Conservation (phyloP, 176 grass and related monocot species). For the Poa annua region DNA sequence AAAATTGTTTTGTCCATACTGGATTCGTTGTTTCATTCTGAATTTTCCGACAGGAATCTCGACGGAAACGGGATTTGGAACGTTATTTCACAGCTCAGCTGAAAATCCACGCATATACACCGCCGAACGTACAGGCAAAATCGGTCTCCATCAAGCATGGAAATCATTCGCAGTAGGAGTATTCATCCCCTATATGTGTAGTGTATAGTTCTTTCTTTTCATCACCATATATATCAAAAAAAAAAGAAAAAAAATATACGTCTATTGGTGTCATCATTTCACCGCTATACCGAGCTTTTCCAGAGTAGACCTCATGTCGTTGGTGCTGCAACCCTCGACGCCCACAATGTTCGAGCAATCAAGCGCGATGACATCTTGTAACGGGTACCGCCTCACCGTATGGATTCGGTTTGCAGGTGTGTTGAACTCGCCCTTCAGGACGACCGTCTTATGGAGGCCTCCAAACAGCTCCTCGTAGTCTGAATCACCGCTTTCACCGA, state of each 20-base stretch:
- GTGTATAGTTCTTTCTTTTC: slow-evolving; percentile 37
- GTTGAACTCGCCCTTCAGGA: slow-evolving; percentile 80
- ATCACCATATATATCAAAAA: slow-evolving; percentile 27
- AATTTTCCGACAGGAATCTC: neutral
- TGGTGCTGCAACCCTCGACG: slow-evolving; percentile 54
- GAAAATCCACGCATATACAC: neutral
- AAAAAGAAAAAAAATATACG: neutral
- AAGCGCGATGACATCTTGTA: slow-evolving; percentile 79
- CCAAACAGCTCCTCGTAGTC: slow-evolving; percentile 88
- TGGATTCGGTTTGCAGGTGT: slow-evolving; percentile 67
- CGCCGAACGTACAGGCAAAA: slow-evolving; percentile 50
- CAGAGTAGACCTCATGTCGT: slow-evolving; percentile 59
- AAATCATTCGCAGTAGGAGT: slow-evolving; percentile 4
- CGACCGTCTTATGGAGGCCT: slow-evolving; percentile 79
- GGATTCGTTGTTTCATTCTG: slow-evolving; percentile 8
- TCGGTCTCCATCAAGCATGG: slow-evolving; percentile 44
- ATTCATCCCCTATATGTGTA: slow-evolving; percentile 40
- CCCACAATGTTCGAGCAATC: slow-evolving; percentile 77
- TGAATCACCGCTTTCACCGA: slow-evolving; percentile 87
- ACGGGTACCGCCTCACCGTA: slow-evolving; percentile 64
- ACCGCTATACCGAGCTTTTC: slow-evolving; percentile 53
- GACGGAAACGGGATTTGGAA: neutral
- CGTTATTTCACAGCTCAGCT: slow-evolving; percentile 30
- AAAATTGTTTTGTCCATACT: neutral
- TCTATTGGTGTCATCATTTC: slow-evolving; percentile 23